Evolutionary conservation across 73 alveolate species (phyloP).

Genomic region (Paramecium octaurelia): DNA sequence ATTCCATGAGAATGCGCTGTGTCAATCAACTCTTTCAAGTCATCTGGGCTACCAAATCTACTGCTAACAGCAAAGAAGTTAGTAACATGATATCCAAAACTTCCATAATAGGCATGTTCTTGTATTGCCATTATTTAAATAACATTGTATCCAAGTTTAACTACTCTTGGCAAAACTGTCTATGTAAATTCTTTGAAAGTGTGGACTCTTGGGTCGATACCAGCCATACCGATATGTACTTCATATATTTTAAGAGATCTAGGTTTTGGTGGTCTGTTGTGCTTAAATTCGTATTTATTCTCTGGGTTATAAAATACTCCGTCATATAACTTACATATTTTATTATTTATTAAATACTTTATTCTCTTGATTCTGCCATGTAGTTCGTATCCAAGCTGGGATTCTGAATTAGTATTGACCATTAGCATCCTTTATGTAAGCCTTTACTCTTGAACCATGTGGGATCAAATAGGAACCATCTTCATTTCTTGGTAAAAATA

Average conservation of each 20-base stretch:
- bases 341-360: background rate
- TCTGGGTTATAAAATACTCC: slow-evolving; percentile 84
- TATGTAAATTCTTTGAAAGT: slow-evolving; percentile 92
- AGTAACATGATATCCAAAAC: slow-evolving; percentile 98
- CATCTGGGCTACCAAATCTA: slow-evolving; percentile 98
- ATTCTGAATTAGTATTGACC: slow-evolving; percentile 68
- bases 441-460: slow-evolving; percentile 70
- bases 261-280: slow-evolving; percentile 81
- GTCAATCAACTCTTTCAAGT: slow-evolving; percentile 90
- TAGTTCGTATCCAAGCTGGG: slow-evolving; percentile 82
- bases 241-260: slow-evolving; percentile 91
- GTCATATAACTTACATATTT: slow-evolving; percentile 51
- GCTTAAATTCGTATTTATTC: slow-evolving; percentile 71
- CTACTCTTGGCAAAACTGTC: slow-evolving; percentile 88
- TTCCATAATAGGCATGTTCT: slow-evolving; percentile 97
- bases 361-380: slow-evolving; percentile 71
- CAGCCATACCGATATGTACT: slow-evolving; percentile 97
- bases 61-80: slow-evolving; percentile 87
- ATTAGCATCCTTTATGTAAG: slow-evolving; percentile 62
- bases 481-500: slow-evolving; percentile 64
- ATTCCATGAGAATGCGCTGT: slow-evolving; percentile 93
- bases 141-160: slow-evolving; percentile 92
- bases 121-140: slow-evolving; percentile 96
- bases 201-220: slow-evolving; percentile 89
- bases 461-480: slow-evolving; percentile 61